Evolutionary conservation across 2,329 filamentous ascomycete genomes (phyloP).

Genomic region (Claviceps fusiformis): DNA sequence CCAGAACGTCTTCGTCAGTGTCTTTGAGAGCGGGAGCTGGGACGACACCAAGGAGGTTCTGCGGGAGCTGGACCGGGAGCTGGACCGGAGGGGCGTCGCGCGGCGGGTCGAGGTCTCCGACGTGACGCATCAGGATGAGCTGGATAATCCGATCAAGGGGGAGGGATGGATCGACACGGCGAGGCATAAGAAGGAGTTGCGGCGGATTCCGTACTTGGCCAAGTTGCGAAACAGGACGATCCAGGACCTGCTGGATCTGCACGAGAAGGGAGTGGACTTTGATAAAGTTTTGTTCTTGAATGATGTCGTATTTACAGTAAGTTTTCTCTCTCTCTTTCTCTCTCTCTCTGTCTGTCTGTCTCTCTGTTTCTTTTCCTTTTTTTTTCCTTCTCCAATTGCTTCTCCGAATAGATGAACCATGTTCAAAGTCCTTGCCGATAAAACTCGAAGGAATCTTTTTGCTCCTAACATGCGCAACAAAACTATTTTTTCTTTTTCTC

Average conservation of each 20-base stretch:
- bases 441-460: no score
- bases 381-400: no score
- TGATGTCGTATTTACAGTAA: constrained; percentile 47
- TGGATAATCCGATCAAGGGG: constrained; percentile 26
- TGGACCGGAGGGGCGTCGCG: constrained; percentile 38
- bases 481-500: no score
- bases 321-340: background rate
- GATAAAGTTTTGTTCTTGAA: constrained; percentile 50
- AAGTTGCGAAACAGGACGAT: constrained; percentile 50
- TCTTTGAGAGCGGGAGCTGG: constrained; percentile 56
- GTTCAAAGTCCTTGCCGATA: no score
- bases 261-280: constrained; percentile 34
- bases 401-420: no score
- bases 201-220: constrained; percentile 57
- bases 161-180: constrained; percentile 53
- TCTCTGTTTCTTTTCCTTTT: no score
- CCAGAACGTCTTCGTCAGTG: constrained; percentile 53
- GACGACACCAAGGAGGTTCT: constrained; percentile 54
- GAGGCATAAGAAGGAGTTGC: constrained; percentile 36
- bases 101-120: constrained; percentile 44
- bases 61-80: constrained; percentile 36
- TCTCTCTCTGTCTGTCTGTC: no score
- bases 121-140: constrained; percentile 43
- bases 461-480: no score
- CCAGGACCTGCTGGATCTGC: constrained; percentile 39